Conservation (phyloP, 2,329 filamentous ascomycete species). For the Fusarium penzigii region DNA sequence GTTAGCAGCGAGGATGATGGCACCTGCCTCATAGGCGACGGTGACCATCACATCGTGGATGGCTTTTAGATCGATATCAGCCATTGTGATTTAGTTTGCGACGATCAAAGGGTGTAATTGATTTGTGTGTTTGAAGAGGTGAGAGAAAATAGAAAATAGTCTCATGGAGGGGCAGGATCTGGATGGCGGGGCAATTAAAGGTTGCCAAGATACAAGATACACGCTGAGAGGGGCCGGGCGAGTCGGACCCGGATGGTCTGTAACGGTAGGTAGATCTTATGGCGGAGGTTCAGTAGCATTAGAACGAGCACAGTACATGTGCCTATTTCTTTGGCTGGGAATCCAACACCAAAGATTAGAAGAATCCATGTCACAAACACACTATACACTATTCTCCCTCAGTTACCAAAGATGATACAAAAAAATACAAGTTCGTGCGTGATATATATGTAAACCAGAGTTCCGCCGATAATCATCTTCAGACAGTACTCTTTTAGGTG, state of each 20-base stretch:
- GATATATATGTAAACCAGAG: conserved; percentile 19
- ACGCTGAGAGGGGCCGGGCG: not conserved
- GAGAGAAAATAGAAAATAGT: conserved; percentile 5
- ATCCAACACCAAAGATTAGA: conserved; percentile 9
- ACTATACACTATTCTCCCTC: conserved; percentile 9
- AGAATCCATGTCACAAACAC: too few species aligned
- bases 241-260: not conserved
- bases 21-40: conserved; percentile 64
- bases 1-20: conserved; percentile 63
- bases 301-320: too few species aligned
- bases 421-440: conserved; percentile 8
- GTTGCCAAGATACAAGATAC: not conserved
- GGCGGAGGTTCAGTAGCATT: too few species aligned
- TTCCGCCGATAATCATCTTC: conserved; percentile 18
- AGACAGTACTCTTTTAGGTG: conserved; percentile 1
- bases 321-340: too few species aligned
- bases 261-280: too few species aligned
- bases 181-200: not conserved
- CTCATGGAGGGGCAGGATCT: conserved; percentile 26
- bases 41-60: conserved; percentile 62
- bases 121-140: conserved; percentile 1
- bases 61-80: conserved; percentile 58
- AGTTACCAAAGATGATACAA: conserved; percentile 11
- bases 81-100: conserved; percentile 42
- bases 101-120: not conserved